Base-by-base conservation (phyloP, 2,329 filamentous ascomycete species). In the Pseudocercospora musae region DNA sequence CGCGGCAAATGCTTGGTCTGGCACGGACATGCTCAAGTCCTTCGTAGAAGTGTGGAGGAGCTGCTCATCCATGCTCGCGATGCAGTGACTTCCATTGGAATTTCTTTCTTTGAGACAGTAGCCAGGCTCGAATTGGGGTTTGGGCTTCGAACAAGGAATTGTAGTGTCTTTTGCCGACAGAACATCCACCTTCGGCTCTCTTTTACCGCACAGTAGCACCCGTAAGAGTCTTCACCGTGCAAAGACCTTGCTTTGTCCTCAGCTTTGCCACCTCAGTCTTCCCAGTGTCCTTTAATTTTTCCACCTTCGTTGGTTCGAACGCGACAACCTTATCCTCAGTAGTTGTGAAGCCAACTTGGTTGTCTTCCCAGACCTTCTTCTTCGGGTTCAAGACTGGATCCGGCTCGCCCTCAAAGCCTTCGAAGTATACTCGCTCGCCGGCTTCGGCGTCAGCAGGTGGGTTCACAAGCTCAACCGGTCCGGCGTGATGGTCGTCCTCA, bases 351-450 rank as follows among this genome's bases (percentile, higher is more conserved):
- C 94, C 95, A 0, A 93, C 92, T 83, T 98, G 94, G 79, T 96
- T 91, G 9, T 85, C 91, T 84, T 99, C 95, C 93, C 94, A 98
- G 65, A 98, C 82, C 88, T 98, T 98, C 88, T 98, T 99, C 89
- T 99, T 99, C 62, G 95, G 95, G 84, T 98, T 99, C 62, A 99
- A 84, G 57, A 94, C 87, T 66, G 89, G 89, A 84, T 99, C 95
- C 0, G 95, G 92, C 82, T 96, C 90, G 63, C 92, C 93, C 77
- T 91, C 84, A 88, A 91, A 99, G 53, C 95, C 95, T 75, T 98
- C 91, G 75, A 99, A 99, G 83, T 84, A 93, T 57, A 98, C 90
- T 13, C 91, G 84, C 75, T 96, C 92, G 62, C 95, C 95, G 5
- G 93, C 91, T 74, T 88, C 86, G 48, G 91, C 84, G 44, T 85